Percentiles rank a stretch among this genome's conserved stretches.
phyloP scores from a whole-genome alignment of 306 rosid species.

The Hippophae gyantsensis region DNA sequence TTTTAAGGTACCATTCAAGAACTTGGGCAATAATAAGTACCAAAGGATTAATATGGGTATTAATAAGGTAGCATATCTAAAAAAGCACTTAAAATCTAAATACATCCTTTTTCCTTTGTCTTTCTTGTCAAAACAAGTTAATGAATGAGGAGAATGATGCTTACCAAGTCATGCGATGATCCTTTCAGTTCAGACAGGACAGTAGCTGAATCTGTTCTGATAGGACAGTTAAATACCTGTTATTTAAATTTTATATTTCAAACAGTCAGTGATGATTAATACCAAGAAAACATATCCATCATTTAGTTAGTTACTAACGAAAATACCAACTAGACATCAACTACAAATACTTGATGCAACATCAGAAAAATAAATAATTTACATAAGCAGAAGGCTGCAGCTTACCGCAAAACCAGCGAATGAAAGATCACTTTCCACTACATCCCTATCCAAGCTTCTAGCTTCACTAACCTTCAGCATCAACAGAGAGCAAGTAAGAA shows the following conservation, averaged over 20 bases:
- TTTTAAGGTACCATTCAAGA: no score
- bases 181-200: constrained; percentile 68
- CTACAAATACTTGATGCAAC: not conserved
- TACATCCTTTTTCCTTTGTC: no score
- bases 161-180: constrained; percentile 96
- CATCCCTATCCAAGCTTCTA: constrained; percentile 92
- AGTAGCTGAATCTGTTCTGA: constrained; percentile 81
- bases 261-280: constrained; percentile 19
- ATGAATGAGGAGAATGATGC: not conserved
- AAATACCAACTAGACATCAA: no score
- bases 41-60: no score
- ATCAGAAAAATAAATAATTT: not conserved
- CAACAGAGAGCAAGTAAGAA: constrained; percentile 22
- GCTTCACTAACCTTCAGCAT: constrained; percentile 95
- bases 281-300: not conserved
- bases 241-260: constrained; percentile 8
- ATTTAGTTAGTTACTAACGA: not conserved
- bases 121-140: no score
- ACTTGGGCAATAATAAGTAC: no score
- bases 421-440: constrained; percentile 72
- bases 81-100: no score
- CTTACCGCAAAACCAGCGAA: constrained; percentile 98
- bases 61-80: no score
- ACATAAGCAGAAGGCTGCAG: constrained; percentile 1
- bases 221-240: constrained; percentile 96